A percentile compares a stretch with the other conserved stretches of the same genome.
Conservation (phyloP, 148 eudicot genomes). For the Chenopodium quinoa region DNA sequence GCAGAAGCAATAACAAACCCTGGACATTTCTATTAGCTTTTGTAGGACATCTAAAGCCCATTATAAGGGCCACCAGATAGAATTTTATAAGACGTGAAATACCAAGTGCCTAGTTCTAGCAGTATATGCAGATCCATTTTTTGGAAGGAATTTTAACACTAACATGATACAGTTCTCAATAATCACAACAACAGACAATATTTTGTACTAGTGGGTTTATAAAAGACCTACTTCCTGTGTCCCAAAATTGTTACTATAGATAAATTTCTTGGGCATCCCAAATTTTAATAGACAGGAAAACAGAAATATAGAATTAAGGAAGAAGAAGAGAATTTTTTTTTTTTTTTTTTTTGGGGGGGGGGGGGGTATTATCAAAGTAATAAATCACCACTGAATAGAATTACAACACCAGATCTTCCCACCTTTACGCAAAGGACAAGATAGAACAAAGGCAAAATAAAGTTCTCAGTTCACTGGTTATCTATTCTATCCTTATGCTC, state of each 20-base stretch:
- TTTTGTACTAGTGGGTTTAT: neutral
- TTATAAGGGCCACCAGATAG: neutral
- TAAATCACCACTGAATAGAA: too few relatives aligned
- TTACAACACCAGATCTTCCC: too few relatives aligned
- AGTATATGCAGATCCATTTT: neutral
- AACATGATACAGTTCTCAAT: neutral
- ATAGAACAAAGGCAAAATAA: too few relatives aligned
- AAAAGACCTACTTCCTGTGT: neutral
- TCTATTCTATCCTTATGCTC: too few relatives aligned
- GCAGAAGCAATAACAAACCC: neutral
- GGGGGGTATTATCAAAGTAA: too few relatives aligned
- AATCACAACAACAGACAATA: neutral
- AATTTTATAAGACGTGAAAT: neutral
- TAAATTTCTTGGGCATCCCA: neutral
- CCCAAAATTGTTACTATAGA: neutral
- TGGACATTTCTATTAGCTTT: neutral
- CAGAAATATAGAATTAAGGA: too few relatives aligned
- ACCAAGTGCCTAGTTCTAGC: neutral
- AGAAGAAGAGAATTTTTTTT: too few relatives aligned
- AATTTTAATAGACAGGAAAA: neutral
- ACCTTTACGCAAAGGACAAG: too few relatives aligned
- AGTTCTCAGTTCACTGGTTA: too few relatives aligned
- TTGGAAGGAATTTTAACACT: neutral
- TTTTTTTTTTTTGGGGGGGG: too few relatives aligned
- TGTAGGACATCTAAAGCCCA: neutral